Conservation (phyloP, 257 asterid species). For the Agastache rugosa region DNA sequence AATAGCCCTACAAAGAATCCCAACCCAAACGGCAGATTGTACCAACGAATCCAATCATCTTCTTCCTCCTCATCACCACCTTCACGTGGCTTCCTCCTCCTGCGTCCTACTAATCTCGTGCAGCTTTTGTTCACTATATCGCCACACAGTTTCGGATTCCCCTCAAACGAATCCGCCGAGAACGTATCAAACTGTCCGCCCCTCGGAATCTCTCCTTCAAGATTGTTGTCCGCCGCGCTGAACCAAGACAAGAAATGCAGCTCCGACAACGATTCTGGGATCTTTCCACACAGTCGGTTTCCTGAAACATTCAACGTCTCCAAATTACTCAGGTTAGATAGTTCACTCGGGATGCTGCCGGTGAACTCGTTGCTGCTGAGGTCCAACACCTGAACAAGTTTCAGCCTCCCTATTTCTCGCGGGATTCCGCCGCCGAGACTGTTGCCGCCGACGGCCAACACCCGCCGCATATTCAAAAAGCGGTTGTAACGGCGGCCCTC, state of each 20-base stretch:
- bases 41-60: slow-evolving; percentile 31
- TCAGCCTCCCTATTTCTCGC: slow-evolving; percentile 41
- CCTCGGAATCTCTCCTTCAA: slow-evolving; percentile 52
- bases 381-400: slow-evolving; percentile 48
- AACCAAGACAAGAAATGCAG: slow-evolving; percentile 40
- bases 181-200: slow-evolving; percentile 59
- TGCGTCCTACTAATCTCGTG: too few relatives aligned
- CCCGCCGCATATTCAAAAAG: slow-evolving; percentile 30
- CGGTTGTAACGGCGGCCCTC: slow-evolving; percentile 41
- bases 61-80: slow-evolving; percentile 24
- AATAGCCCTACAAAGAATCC: neutral
- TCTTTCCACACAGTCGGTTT: slow-evolving; percentile 46
- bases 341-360: slow-evolving; percentile 46
- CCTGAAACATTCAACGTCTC: slow-evolving; percentile 47
- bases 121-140: slow-evolving; percentile 26
- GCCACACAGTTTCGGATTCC: slow-evolving; percentile 50
- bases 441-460: neutral
- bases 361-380: slow-evolving; percentile 45
- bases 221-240: slow-evolving; percentile 45
- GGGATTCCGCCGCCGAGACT: slow-evolving; percentile 51
- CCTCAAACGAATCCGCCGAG: slow-evolving; percentile 15
- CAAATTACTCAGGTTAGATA: slow-evolving; percentile 43
- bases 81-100: too few relatives aligned
- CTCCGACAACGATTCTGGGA: slow-evolving; percentile 49
- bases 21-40: slow-evolving; percentile 37